Base-by-base conservation (phyloP, 306 rosid genomes). In the Vigna angularis region DNA sequence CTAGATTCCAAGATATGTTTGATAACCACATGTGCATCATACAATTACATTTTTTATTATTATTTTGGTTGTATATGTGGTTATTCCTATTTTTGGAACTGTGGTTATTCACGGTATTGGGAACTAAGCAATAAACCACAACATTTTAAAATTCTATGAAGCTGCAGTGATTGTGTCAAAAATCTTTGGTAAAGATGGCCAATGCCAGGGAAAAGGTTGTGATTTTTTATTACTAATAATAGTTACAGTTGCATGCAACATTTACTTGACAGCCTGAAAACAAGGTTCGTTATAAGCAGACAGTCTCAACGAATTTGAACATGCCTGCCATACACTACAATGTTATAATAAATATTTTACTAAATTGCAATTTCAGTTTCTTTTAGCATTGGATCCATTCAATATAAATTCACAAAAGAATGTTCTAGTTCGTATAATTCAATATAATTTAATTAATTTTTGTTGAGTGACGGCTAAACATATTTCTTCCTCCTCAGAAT, bases 11-110 rank as follows among this genome's bases (percentile, higher is more conserved):
- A 58, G n/a, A 78, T 18, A 59, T 32, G 53, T 50, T 20, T n/a
- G 76, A 78, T 78, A 30, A 58, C 76, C 61, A 42, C 76, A 58
- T 53, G 30, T 58, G 17, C 50, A 42, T 55, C 20, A 61, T 48
- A 17, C 36, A 63, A 32, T 32, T 51, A 74, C 44, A 56, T 17
- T 58, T n/a, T 45, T 28, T 24, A 26, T 26, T 18, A 14, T 42
- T 40, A 16, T 49, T 26, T 59, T 44, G 70, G 78, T 30, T 70
- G 62, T n/a, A n/a, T 50, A n/a, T n/a, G 73, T 67, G 53, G 72
- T 45, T 45, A 14, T 67, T 45, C 47, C 40, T 9, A 42, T 20
- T 40, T 40, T 66, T 18, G 51, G 24, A 51, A 32, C 17, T 51
- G 13, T 34, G 49, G 34, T 36, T 30, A 42, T 66, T 18, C 50